A percentile compares a stretch with the other conserved stretches of the same genome.
phyloP scores from a whole-genome alignment of 2,329 filamentous ascomycete genomes.

The Cordyceps cicadae region DNA sequence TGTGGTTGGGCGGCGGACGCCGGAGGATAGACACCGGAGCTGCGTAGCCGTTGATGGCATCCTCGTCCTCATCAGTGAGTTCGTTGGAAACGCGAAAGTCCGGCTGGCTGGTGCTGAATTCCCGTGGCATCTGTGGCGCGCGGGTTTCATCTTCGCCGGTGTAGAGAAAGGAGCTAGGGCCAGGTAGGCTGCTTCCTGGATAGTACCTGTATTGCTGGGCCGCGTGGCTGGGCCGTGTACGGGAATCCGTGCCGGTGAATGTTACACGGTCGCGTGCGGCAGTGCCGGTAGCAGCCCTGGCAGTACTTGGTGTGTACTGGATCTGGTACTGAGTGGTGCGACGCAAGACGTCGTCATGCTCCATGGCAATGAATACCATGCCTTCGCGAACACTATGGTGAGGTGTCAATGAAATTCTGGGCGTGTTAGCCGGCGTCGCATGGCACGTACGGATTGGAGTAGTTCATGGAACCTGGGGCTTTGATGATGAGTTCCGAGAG shows the following conservation, averaged over 20 bases:
- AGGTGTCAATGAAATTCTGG: conserved; percentile 12
- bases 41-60: conserved; percentile 16
- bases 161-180: conserved; percentile 30
- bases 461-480: conserved; percentile 64
- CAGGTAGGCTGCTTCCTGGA: too few relatives aligned
- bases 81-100: conserved; percentile 50
- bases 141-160: conserved; percentile 33
- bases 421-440: background rate
- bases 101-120: conserved; percentile 41
- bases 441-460: conserved; percentile 71
- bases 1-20: conserved; percentile 39
- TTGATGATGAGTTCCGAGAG: conserved; percentile 83
- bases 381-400: conserved; percentile 70
- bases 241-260: background rate
- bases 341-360: conserved; percentile 63
- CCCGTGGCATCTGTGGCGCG: conserved; percentile 47
- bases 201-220: conserved; percentile 17
- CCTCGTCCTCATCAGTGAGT: conserved; percentile 52
- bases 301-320: conserved; percentile 41
- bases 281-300: background rate
- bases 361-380: conserved; percentile 86
- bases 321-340: conserved; percentile 70
- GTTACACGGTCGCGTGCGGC: background rate
- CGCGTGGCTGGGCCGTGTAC: conserved; percentile 11
- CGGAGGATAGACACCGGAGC: conserved; percentile 20